Percentiles rank a stretch among this genome's conserved stretches.
These are phyloP conservation scores for Phytopythium delawarense DNA, from an alignment of 352 stramenopile genomes.

Conservation along the genomic window DNA sequence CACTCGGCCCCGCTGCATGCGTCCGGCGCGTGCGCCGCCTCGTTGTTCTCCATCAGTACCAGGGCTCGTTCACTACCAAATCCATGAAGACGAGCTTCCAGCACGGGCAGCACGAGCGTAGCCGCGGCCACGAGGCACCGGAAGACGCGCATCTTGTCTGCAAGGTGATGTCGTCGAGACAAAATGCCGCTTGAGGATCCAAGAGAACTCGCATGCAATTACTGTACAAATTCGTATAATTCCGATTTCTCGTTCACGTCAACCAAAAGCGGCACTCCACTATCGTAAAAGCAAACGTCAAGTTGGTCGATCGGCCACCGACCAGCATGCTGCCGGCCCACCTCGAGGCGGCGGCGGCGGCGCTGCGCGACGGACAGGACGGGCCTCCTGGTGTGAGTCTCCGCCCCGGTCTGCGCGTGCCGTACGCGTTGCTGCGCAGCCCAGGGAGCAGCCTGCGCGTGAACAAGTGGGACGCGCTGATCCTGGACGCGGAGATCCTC, in stretches of 20 bases:
- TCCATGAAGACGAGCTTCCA: conserved; percentile 7
- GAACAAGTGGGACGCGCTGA: conserved; percentile 82
- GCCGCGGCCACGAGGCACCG: neutral
- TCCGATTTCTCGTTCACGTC: conserved; percentile 5
- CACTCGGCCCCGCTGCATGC: conserved; percentile 16
- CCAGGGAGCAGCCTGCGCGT: conserved; percentile 51
- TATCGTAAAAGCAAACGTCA: neutral
- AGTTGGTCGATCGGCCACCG: neutral
- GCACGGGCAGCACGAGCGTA: neutral
- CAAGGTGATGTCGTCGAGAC: neutral
- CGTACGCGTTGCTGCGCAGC: conserved; percentile 40
- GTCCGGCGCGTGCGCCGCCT: conserved; percentile 8
- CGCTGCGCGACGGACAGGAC: conserved; percentile 29
- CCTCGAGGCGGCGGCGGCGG: conserved; percentile 25
- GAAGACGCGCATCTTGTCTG: neutral
- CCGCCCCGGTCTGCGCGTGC: conserved; percentile 14
- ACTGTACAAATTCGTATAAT: neutral
- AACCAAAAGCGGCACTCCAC: neutral
- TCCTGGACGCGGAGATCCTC: conserved; percentile 79
- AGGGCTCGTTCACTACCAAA: conserved; percentile 10
- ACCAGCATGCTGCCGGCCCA: conserved; percentile 24
- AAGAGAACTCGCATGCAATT: neutral
- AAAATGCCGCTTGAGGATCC: neutral
- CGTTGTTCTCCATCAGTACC: conserved; percentile 11
- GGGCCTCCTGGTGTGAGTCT: neutral